Conservation (phyloP, 208 protist genomes). For the Dictyostelium gargantuum region DNA sequence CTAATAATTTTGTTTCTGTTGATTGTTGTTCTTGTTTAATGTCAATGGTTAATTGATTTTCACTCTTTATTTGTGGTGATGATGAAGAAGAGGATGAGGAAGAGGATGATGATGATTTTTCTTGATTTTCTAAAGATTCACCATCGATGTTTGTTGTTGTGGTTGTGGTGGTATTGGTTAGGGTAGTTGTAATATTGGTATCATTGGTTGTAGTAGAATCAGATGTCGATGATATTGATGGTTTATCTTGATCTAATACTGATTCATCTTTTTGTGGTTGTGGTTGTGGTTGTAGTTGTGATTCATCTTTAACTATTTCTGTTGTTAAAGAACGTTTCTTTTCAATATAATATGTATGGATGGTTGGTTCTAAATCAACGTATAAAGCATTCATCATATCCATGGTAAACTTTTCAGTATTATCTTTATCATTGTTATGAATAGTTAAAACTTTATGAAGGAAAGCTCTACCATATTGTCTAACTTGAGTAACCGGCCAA, state of each 20-base stretch:
- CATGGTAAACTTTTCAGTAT: neutral
- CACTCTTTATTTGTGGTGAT: neutral
- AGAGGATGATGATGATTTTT: neutral
- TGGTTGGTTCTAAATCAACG: neutral
- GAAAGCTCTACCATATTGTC: conserved; percentile 36
- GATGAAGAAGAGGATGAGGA: neutral
- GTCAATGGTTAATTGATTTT: neutral
- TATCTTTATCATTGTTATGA: neutral
- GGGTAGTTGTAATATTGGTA: no score
- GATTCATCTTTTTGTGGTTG: neutral
- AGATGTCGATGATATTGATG: neutral
- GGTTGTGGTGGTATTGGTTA: neutral
- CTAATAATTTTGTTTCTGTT: neutral
- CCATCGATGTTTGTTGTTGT: neutral
- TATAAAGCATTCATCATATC: conserved; percentile 19
- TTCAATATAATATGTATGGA: neutral
- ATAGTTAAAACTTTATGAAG: neutral
- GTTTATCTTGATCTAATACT: neutral
- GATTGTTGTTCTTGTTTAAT: neutral
- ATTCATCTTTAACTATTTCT: neutral
- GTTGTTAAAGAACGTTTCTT: neutral
- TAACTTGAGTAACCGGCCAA: conserved; percentile 16
- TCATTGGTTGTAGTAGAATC: neutral
- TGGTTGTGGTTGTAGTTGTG: neutral
- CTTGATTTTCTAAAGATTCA: neutral